Conservation (phyloP, 768 basidiomycete species). For the Clavulina sp. region DNA sequence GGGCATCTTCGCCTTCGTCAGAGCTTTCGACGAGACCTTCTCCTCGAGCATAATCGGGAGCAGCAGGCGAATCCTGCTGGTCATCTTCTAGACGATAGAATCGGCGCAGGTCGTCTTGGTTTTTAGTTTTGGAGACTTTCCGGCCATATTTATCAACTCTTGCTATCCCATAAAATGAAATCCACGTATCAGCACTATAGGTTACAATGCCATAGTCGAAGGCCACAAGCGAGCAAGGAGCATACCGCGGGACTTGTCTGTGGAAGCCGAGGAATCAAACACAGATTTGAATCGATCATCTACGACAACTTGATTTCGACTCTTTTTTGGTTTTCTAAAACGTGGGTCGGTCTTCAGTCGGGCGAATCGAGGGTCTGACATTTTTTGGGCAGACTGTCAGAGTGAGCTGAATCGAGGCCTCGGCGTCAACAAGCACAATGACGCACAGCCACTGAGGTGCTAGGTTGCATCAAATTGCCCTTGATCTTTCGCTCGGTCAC, state of each 20-base stretch:
- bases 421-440: neutral
- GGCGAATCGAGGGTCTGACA: constrained; percentile 80
- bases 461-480: no score
- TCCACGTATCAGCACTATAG: neutral
- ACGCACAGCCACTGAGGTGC: no score
- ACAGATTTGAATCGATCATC: constrained; percentile 85
- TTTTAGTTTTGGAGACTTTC: constrained; percentile 43
- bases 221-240: no score
- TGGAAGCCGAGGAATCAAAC: constrained; percentile 31
- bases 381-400: constrained; percentile 14
- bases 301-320: constrained; percentile 63
- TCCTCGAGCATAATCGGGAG: constrained; percentile 79
- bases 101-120: constrained; percentile 55
- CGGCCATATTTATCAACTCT: constrained; percentile 83
- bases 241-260: constrained; percentile 13
- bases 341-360: constrained; percentile 81
- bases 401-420: neutral
- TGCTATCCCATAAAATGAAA: neutral
- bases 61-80: constrained; percentile 20
- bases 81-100: constrained; percentile 56
- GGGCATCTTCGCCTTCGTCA: constrained; percentile 20
- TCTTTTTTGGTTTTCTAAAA: constrained; percentile 71
- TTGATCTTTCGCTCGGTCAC: no score
- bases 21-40: constrained; percentile 78
- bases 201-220: neutral